Evolutionary conservation across 2,329 filamentous ascomycete species (phyloP).

Genomic region (Talaromyces marneffei): DNA sequence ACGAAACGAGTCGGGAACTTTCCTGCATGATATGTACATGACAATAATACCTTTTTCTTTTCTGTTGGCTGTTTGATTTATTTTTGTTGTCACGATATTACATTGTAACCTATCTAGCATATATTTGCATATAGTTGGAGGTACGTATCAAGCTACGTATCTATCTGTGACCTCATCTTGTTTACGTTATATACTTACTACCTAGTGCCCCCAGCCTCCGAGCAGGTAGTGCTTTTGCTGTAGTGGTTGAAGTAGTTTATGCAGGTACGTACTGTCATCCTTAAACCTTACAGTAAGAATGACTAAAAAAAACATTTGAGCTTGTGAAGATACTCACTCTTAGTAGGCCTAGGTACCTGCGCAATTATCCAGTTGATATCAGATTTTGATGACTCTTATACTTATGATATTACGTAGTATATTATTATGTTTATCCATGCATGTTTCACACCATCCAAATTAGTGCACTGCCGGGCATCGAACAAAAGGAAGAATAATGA

Average conservation of each 20-base stretch:
- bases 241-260: background rate
- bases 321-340: background rate
- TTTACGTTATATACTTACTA: no score
- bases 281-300: no score
- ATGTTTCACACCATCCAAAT: background rate
- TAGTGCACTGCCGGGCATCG: background rate
- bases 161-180: no score
- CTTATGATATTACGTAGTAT: background rate
- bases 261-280: background rate
- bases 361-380: background rate
- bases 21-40: slow-evolving; percentile 38
- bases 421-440: no score
- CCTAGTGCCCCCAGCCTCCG: no score
- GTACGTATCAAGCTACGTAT: background rate
- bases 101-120: slow-evolving; percentile 12
- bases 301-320: no score
- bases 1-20: slow-evolving; percentile 25
- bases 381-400: background rate
- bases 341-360: no score
- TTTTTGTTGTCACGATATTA: background rate
- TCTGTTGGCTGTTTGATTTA: background rate
- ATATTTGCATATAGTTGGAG: slow-evolving; percentile 4
- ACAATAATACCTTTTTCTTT: background rate
- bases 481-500: background rate
- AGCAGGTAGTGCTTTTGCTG: background rate